Evolutionary conservation across 371 early-diverging fungal genomes (phyloP), one percentile per base, ranked within the genome.

Genomic region (Capniomyces stellatus): DNA sequence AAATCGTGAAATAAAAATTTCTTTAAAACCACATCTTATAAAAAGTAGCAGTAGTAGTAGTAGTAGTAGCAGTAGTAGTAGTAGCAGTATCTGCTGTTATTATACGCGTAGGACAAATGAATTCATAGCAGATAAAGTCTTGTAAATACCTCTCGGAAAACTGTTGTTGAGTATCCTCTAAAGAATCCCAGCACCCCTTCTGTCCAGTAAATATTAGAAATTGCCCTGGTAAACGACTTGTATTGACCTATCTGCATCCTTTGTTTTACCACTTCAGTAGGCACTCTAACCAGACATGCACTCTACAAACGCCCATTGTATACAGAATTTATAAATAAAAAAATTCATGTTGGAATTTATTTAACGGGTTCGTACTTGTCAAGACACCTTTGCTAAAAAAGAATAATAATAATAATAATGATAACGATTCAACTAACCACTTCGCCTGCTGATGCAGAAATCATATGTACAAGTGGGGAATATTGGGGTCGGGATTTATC

Each of bases 241-340:
- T 83, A 87, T 58, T 85, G 88, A 43, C 82, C 81, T 31, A 89
- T 80, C 65, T 96, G 96, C 86, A 92, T 79, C 48, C 94, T 75
- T 62, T 91, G 91, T 63, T 96, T 96, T 55, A 92, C 78, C 29
- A 92, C 87, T 64, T 96, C 96, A 3, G 92, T 91, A 1, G 96
- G 96, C 2, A 94, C 94, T 2, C 96, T 78, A 19, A 92, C 82
- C 41, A 88, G 68, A 59, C 94, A 95, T 6, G 96, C 96, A 2
- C 77, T 73, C 46, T 46, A 35, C 15, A 10, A n/a, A n/a, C n/a
- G 41, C 41, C 41, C n/a, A 15, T 18, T 41, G 18, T n/a, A 41
- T 41, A 41, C 41, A 41, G 18, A 41, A n/a, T 18, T 87, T 87
- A 60, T 3, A 30, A 15, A 1, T 2, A 49, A 52, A 6, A n/a